phyloP scores from a whole-genome alignment of 306 rosid genomes.

The Gynostemma pentaphyllum region DNA sequence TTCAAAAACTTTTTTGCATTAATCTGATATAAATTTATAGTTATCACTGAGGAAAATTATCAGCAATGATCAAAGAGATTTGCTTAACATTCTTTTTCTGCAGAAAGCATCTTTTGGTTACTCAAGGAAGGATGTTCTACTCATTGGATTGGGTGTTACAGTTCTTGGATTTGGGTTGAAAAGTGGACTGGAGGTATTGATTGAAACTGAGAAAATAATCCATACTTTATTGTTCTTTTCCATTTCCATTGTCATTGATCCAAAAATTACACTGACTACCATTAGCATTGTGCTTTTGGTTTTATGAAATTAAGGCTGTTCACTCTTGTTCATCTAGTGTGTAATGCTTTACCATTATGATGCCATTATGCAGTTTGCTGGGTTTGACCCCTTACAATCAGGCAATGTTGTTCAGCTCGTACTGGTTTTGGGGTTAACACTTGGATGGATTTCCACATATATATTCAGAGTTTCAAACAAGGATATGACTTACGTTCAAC shows the following conservation, averaged over 20 bases:
- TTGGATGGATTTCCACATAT: slow-evolving; percentile 91
- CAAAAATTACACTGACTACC: neutral
- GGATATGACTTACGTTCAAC: slow-evolving; percentile 97
- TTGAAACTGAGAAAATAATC: neutral
- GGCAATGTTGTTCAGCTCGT: slow-evolving; percentile 95
- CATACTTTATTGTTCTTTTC: neutral
- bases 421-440: slow-evolving; percentile 78
- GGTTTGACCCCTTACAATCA: slow-evolving; percentile 84
- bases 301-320: neutral
- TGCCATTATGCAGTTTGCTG: slow-evolving; percentile 60
- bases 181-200: slow-evolving; percentile 73
- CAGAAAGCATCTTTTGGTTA: slow-evolving; percentile 75
- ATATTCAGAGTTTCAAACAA: slow-evolving; percentile 92
- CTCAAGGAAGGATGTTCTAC: slow-evolving; percentile 81
- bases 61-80: neutral
- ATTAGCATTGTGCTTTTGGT: neutral
- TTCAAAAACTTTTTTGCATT: neutral
- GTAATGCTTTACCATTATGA: no score
- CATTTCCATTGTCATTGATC: neutral
- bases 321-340: neutral
- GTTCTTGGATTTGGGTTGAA: slow-evolving; percentile 61
- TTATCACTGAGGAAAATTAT: neutral
- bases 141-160: slow-evolving; percentile 85
- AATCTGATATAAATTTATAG: neutral
- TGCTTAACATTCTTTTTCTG: slow-evolving; percentile 7